Evolutionary conservation across 441 rosid species (phyloP).

Genomic region (Biscutella laevigata): DNA sequence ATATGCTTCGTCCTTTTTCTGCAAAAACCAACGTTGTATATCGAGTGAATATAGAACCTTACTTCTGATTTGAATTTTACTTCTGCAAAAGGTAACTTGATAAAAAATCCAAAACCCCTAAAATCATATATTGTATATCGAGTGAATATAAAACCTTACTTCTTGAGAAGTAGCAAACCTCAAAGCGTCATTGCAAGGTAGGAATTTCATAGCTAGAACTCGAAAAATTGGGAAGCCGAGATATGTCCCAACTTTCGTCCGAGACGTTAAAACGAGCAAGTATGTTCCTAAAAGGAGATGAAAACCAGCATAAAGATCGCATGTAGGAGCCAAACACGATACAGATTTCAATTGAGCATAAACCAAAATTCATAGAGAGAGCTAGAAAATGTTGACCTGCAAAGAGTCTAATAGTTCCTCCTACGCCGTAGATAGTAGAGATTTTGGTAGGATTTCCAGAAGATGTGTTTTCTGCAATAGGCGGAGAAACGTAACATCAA

Average conservation of each 20-base stretch:
- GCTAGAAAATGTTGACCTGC: slow-evolving; percentile 42
- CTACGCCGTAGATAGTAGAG: slow-evolving; percentile 66
- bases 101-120: neutral
- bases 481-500: neutral
- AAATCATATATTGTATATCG: neutral
- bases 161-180: slow-evolving; percentile 63
- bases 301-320: neutral
- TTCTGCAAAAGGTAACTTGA: too few species aligned
- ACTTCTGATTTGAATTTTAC: too few species aligned
- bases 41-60: too few species aligned
- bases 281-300: slow-evolving; percentile 48
- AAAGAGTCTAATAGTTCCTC: slow-evolving; percentile 70
- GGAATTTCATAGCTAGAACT: slow-evolving; percentile 62
- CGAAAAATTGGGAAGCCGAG: slow-evolving; percentile 66
- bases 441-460: slow-evolving; percentile 40
- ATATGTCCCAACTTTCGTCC: slow-evolving; percentile 59
- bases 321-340: neutral
- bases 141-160: slow-evolving; percentile 34
- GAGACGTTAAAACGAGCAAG: slow-evolving; percentile 65
- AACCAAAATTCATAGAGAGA: neutral
- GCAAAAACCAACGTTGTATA: slow-evolving; percentile 22
- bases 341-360: neutral
- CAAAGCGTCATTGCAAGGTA: slow-evolving; percentile 67
- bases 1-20: slow-evolving; percentile 82
- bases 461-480: slow-evolving; percentile 35